Conservation (phyloP, 1,284 basidiomycete genomes). For the Paramarasmius palmivorus region DNA sequence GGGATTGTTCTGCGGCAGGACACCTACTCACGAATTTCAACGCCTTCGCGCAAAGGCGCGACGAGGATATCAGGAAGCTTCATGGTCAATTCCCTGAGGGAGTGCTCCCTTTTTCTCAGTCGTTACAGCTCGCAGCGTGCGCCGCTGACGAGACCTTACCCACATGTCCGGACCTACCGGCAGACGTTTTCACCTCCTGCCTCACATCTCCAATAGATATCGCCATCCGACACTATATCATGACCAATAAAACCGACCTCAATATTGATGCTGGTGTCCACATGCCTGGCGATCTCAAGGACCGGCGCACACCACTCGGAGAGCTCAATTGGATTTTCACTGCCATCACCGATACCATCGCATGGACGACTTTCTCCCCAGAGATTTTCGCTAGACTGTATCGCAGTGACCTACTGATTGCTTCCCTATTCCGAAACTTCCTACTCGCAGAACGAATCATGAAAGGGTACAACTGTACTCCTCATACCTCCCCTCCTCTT, state of each 20-base stretch:
- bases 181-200: constrained; percentile 97
- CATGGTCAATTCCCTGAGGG: constrained; percentile 64
- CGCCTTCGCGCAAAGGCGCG: constrained; percentile 82
- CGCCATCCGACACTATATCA: constrained; percentile 91
- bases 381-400: constrained; percentile 95
- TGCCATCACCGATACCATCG: constrained; percentile 98
- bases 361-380: constrained; percentile 95
- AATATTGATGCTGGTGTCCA: constrained; percentile 93
- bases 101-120: constrained; percentile 79
- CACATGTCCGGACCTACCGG: constrained; percentile 94
- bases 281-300: constrained; percentile 95
- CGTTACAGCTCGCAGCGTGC: constrained; percentile 95
- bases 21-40: constrained; percentile 93
- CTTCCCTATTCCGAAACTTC: constrained; percentile 96
- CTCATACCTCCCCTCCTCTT: constrained; percentile 89
- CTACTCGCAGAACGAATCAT: constrained; percentile 96
- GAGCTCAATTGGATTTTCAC: constrained; percentile 99
- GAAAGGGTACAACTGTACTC: constrained; percentile 98
- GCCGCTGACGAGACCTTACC: constrained; percentile 90
- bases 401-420: constrained; percentile 94
- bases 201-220: constrained; percentile 98
- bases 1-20: constrained; percentile 97
- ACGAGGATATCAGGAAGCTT: constrained; percentile 70
- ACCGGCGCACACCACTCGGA: constrained; percentile 92
- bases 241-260: constrained; percentile 83